These are phyloP conservation scores for Tolypocladium ovalisporum DNA, from an alignment of 2,329 filamentous ascomycete species.

Conservation along the genomic window DNA sequence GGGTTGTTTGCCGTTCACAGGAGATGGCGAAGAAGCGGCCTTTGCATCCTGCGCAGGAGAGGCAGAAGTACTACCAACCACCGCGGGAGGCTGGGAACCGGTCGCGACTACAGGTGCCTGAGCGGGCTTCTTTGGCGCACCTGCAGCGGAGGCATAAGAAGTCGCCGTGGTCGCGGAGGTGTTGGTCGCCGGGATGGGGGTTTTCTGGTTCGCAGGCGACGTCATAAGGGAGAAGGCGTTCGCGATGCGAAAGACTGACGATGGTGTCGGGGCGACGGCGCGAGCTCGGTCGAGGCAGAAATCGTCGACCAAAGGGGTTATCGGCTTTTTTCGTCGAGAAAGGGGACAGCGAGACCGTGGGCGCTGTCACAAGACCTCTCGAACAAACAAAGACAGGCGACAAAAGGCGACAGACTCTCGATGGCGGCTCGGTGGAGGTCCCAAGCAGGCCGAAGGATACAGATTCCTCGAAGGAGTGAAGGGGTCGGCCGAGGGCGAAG, in stretches of 20 bases:
- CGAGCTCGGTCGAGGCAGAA: slow-evolving; percentile 5
- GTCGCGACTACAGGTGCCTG: slow-evolving; percentile 50
- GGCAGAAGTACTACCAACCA: slow-evolving; percentile 41
- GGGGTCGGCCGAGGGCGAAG: slow-evolving; percentile 11
- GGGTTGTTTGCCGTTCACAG: slow-evolving; percentile 74
- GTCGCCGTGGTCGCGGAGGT: slow-evolving; percentile 44
- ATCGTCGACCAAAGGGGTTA: slow-evolving; percentile 4
- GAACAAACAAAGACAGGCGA: slow-evolving; percentile 4
- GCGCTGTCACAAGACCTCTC: slow-evolving; percentile 1
- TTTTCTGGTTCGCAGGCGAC: slow-evolving; percentile 46
- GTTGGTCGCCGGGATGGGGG: slow-evolving; percentile 45
- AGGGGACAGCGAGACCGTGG: slow-evolving; percentile 2
- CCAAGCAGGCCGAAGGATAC: slow-evolving; percentile 12
- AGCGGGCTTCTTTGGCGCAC: slow-evolving; percentile 51
- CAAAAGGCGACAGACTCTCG: slow-evolving; percentile 6
- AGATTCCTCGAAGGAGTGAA: slow-evolving; percentile 15
- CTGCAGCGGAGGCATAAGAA: slow-evolving; percentile 58
- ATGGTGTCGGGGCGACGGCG: slow-evolving; percentile 1
- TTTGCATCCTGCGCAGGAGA: slow-evolving; percentile 46
- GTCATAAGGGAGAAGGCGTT: slow-evolving; percentile 39
- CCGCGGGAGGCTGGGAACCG: slow-evolving; percentile 42
- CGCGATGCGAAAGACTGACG: slow-evolving; percentile 12
- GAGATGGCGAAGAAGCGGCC: slow-evolving; percentile 57
- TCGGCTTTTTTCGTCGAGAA: neutral
- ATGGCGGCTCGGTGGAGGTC: slow-evolving; percentile 12